Evolutionary conservation across 1,139 yeast species (phyloP), one percentile per base, ranked within the genome.

Genomic region (Pichia sp.): DNA sequence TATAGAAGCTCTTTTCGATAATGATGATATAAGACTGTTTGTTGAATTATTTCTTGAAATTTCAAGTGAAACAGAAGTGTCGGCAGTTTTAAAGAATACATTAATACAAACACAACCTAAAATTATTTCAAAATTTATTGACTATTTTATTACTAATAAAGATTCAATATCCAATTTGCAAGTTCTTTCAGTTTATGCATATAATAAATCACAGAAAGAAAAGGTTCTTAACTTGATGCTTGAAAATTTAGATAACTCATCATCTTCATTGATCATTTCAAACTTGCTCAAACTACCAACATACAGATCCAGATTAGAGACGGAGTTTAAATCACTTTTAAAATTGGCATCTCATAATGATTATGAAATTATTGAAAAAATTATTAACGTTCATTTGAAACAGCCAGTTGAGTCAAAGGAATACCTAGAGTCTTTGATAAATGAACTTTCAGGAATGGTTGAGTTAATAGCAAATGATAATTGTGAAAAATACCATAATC

Each of bases 181-280:
- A 5, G 31, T 51, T 2, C 67, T 81, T 25, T 87, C 88, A 2
- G 68, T 75, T 27, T 79, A 76, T 54, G 79, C 84, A 56, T 73
- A 73, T 49, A 73, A 71, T 47, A 81, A 71, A 60, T 56, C 62
- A 11, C 61, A 67, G 29, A 80, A 77, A 62, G 69, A 70, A 25
- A 63, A 63, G 5, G 55, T 76, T 10, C 58, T 81, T 18, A 69
- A 81, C 55, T 53, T 44, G 47, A 58, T 80, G 22, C 54, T 62
- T 9, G 54, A 55, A 0, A 47, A 60, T 2, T 55, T 64, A 0
- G 46, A 56, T 16, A 33, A 52, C 46, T 52, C 51, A 7, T 52
- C 42, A 19, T 60, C 56, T 5, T 46, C 51, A 8, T 19, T 34
- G 0, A 53, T 67, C 5, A 58, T 79, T 14, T 44, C 58, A 5